Evolutionary conservation across 164 flowering plant species (phyloP), one percentile per base, ranked within the genome.

Genomic region (Berberis vulgaris): DNA sequence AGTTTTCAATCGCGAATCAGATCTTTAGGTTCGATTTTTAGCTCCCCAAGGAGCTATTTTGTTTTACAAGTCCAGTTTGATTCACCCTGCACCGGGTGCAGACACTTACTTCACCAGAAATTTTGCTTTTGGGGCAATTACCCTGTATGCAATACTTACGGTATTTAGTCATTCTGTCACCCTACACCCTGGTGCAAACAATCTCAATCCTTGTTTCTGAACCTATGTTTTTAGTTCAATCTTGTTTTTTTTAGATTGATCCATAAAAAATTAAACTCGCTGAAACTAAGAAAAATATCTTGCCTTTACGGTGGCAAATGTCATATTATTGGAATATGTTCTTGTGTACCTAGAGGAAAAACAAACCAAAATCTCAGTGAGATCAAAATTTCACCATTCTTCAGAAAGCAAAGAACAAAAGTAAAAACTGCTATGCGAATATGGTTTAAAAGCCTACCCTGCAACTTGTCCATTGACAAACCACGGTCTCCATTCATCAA

Each of bases 401-500:
- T 26, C 13, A 55, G 41, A 38, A 39, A 2, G 40, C 42, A 39
- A 55, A 55, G 13, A 38, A 7, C 3, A 12, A 4, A 7, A 3
- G 49, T 5, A 46, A 6, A 6, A 53, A 6, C 6, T n/a, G 1
- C 55, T 6, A 1, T 53, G 8, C 1, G 26, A 1, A 58, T 60
- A 7, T 8, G 8, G 11, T 2, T 11, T 7, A 4, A 2, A 4
- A 8, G 59, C 78, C 39, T 41, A 84, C 87, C 92, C 92, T 26
- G 67, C 87, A 65, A 80, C 66, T 75, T 84, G 83, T 50, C 76
- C 76, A 9, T 67, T 67, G 1, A 74, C 67, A 1, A 42, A n/a
- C 92, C 92, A 86, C 2, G 80, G 65, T 38, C 85, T 63, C 92
- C 92, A 84, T 7, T 80, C 84, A 67, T 79, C 79, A 49, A 66